Conservation (phyloP, 768 basidiomycete genomes). For the Pulveroboletus frians region DNA sequence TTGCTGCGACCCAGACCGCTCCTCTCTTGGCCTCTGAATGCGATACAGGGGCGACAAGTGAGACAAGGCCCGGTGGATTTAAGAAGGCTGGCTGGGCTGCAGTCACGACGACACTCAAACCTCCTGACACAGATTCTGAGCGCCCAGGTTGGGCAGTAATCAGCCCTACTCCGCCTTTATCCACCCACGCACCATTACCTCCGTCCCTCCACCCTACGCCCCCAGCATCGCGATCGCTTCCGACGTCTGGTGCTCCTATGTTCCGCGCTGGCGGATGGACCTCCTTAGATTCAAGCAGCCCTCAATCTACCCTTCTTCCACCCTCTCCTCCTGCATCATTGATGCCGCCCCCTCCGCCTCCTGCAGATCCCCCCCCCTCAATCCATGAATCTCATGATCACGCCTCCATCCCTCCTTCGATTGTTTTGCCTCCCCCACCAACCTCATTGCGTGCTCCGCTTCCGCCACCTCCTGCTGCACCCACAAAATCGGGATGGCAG, state of each 20-base stretch:
- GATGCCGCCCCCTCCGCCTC: slow-evolving; percentile 16
- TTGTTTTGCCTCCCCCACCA: slow-evolving; percentile 7
- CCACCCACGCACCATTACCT: slow-evolving; percentile 8
- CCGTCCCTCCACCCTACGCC: slow-evolving; percentile 16
- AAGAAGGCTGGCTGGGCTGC: slow-evolving; percentile 52
- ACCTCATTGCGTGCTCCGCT: slow-evolving; percentile 11
- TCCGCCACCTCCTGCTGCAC: slow-evolving; percentile 18
- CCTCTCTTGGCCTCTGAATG: slow-evolving; percentile 16
- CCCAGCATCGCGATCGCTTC: slow-evolving; percentile 13
- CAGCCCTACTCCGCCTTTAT: slow-evolving; percentile 21
- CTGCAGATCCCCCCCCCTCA: slow-evolving; percentile 5
- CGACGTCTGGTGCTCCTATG: slow-evolving; percentile 32
- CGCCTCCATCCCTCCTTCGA: slow-evolving; percentile 6
- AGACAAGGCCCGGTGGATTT: slow-evolving; percentile 25
- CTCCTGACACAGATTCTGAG: slow-evolving; percentile 8
- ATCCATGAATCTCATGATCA: slow-evolving; percentile 11
- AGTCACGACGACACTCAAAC: slow-evolving; percentile 14
- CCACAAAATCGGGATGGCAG: slow-evolving; percentile 48
- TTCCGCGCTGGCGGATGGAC: slow-evolving; percentile 68
- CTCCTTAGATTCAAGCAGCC: slow-evolving; percentile 50
- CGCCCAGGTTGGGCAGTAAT: slow-evolving; percentile 15
- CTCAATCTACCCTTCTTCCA: slow-evolving; percentile 24
- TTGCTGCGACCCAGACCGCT: slow-evolving; percentile 9
- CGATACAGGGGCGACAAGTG: slow-evolving; percentile 12
- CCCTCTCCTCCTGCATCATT: slow-evolving; percentile 15